Base-by-base conservation (phyloP, 768 basidiomycete species). In the Epithele typhae region DNA sequence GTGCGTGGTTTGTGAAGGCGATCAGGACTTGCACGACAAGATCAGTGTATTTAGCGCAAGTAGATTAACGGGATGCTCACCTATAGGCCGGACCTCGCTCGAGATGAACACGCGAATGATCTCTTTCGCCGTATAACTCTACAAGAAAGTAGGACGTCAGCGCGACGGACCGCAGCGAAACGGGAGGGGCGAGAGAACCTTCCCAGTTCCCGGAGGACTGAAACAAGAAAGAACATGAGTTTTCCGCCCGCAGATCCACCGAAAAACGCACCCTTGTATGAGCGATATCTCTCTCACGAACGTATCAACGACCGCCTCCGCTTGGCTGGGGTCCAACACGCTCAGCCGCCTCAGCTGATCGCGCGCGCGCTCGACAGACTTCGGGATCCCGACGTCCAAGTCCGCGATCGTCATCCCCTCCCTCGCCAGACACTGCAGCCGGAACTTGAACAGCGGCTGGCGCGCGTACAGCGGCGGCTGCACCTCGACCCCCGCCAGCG, bases 131-230 rank as follows among this genome's bases (percentile, higher is more conserved):
- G 82, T 84, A 53, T 72, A 87, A 21, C 77, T 81, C 81, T 84
- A 49, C 18, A n/a, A 1, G 18, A 8, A 18, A 23, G 46, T 51
- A 14, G 27, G 8, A 7, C 27, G n/a, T n/a, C n/a, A n/a, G n/a
- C n/a, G n/a, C n/a, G n/a, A n/a, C n/a, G n/a, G n/a, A n/a, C n/a
- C n/a, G n/a, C n/a, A n/a, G n/a, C n/a, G n/a, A n/a, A n/a, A n/a
- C n/a, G n/a, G n/a, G n/a, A n/a, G n/a, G n/a, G n/a, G n/a, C n/a
- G n/a, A n/a, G 27, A 7, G 27, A 35, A 82, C 82, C 74, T 87
- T 87, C 51, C 87, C 87, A 0, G 87, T 88, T 1, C 87, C 87
- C 1, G 87, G 87, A 23, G 87, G 87, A 36, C 84, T 85, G 47
- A 9, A 36, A n/a, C 10, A 12, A 11, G 8, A n/a, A 33, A 3